These are phyloP conservation scores for Solanum clarkiae DNA, from an alignment of 257 asterid species.

Conservation along the genomic window DNA sequence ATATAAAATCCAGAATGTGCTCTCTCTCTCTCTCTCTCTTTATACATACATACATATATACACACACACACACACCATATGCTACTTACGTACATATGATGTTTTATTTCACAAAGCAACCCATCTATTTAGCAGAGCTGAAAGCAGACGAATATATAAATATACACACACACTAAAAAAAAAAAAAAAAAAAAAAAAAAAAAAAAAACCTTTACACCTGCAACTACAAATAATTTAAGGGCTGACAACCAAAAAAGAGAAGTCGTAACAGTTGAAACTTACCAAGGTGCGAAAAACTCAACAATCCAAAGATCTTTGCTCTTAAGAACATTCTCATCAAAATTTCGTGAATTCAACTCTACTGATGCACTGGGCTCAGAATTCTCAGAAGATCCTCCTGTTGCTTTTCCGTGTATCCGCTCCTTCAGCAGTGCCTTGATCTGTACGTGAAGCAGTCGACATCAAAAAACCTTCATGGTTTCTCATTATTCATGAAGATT, in stretches of 20 bases:
- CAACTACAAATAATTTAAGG: background rate
- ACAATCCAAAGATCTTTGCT: constrained; percentile 96
- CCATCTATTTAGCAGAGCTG: background rate
- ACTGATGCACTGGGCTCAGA: constrained; percentile 81
- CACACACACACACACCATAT: no score
- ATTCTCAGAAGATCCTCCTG: constrained; percentile 76
- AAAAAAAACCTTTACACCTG: background rate
- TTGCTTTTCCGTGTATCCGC: constrained; percentile 68
- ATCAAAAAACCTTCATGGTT: background rate
- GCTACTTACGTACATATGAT: background rate
- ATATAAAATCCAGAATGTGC: background rate
- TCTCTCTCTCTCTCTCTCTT: no score
- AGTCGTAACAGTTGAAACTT: constrained; percentile 13
- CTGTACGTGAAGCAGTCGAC: constrained; percentile 15
- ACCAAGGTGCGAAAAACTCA: constrained; percentile 99
- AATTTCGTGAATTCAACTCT: constrained; percentile 70
- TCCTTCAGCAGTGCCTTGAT: constrained; percentile 65
- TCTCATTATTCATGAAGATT: background rate
- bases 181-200: background rate
- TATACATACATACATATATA: no score
- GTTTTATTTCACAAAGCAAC: background rate
- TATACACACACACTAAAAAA: background rate
- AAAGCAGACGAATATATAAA: background rate
- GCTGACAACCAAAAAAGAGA: background rate
- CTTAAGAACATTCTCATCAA: constrained; percentile 76